Evolutionary conservation across 2,329 filamentous ascomycete genomes (phyloP), one percentile per base, ranked within the genome.

Genomic region (Hymenoscyphus salicellus): DNA sequence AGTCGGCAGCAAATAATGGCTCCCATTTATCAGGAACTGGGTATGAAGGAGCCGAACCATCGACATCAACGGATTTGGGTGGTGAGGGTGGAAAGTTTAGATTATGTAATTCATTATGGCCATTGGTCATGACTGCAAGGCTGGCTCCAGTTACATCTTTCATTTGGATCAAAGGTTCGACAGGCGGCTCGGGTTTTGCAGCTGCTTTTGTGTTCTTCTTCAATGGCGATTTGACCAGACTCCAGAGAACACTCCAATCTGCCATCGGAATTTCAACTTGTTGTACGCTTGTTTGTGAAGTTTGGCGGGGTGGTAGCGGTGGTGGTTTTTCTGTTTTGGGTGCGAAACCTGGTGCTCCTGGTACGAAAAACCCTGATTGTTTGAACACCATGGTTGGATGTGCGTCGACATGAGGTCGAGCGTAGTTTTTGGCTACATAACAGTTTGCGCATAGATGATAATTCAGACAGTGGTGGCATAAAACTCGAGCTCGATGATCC

Each of bases 361-460:
- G 66, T 4, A 68, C 65, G 14, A 65, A 65, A 30, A 62, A 63
- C 30, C 69, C 69, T 23, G 68, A 70, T 55, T 62, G 32, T 49
- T 66, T 71, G 32, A 69, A 55, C 5, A 71, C 60, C 61, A 63
- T 63, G 5, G 69, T 70, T 49, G 67, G 32, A 61, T 70, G 64
- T 17, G 66, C 58, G 10, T 67, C 63, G 8, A 23, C 30, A 56
- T 70, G 70, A 10, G 69, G 65, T 41, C 33, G 60, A 8, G 23
- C n/a, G 32, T 65, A 69, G 11, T 68, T 55, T 32, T 71, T 67
- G 11, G 71, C 68, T 14, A 72, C 67, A 57, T 68, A 68, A 60
- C 71, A 72, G 41, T 72, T 71, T n/a, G 71, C 59, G 49, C 71
- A 72, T 11, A 72, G 67, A 41, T 72, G 63, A 55, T 69, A 70